Evolutionary conservation across 192 early-diverging fungal species (phyloP).

Genomic region (Podila epicladia): DNA sequence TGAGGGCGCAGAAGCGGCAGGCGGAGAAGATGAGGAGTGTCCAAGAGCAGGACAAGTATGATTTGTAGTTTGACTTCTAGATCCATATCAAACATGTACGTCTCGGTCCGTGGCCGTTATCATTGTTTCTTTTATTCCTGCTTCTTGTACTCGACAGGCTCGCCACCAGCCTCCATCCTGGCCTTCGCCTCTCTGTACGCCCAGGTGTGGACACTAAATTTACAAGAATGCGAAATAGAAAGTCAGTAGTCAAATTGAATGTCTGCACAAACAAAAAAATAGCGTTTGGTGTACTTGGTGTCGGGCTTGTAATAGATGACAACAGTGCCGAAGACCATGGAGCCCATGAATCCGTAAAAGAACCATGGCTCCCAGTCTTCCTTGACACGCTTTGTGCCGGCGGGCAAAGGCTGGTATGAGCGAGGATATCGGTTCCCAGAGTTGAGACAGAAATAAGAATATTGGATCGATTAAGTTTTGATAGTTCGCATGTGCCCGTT

Average conservation of each 20-base stretch:
- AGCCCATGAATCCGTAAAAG: conserved; percentile 68
- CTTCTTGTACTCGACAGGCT: conserved; percentile 69
- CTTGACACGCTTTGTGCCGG: conserved; percentile 73
- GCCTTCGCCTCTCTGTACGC: conserved; percentile 79
- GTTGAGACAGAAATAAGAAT: no score
- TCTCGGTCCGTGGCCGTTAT: no score
- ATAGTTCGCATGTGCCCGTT: no score
- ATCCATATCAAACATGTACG: no score
- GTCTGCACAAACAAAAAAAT: conserved; percentile 1
- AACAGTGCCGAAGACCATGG: conserved; percentile 61
- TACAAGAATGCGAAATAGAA: not conserved
- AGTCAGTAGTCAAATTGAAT: conserved; percentile 4
- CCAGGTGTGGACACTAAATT: conserved; percentile 72
- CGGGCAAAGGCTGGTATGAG: conserved; percentile 50
- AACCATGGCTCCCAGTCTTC: conserved; percentile 81
- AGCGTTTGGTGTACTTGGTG: conserved; percentile 64
- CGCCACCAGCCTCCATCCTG: conserved; percentile 74
- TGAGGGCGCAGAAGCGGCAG: not conserved
- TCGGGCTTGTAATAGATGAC: conserved; percentile 80
- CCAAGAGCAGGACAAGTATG: not conserved
- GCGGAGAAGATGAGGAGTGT: not conserved
- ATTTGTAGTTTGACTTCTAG: not conserved
- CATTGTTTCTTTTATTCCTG: conserved; percentile 27
- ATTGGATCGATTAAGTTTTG: no score
- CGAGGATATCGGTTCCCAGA: no score